phyloP scores from a whole-genome alignment of 129 eudicot genomes.

The Kitagawia praeruptora region DNA sequence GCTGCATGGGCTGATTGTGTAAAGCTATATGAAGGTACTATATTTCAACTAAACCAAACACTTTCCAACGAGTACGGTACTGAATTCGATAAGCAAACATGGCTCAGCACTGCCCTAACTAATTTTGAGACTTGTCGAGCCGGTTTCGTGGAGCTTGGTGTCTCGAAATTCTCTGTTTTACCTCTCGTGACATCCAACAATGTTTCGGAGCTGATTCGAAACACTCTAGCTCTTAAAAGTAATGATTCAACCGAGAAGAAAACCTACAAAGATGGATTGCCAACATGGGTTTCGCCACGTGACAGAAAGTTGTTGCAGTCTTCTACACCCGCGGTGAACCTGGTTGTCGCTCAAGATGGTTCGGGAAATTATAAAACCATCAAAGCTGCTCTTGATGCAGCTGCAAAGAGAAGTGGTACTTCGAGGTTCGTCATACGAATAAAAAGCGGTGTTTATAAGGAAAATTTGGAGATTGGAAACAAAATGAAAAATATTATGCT shows the following conservation, averaged over 20 bases:
- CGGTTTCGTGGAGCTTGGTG: not conserved
- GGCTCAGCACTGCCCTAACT: constrained; percentile 7
- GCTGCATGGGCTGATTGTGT: constrained; percentile 5
- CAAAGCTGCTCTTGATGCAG: constrained; percentile 1
- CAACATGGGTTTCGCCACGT: not conserved
- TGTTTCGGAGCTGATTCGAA: not conserved
- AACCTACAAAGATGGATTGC: constrained; percentile 1
- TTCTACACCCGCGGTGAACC: not conserved
- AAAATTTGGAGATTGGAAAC: not conserved
- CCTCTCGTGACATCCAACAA: not conserved
- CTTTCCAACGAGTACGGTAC: not conserved
- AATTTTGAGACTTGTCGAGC: not conserved
- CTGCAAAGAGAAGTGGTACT: not conserved
- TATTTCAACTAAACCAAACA: constrained; percentile 5
- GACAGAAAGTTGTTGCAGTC: constrained; percentile 9
- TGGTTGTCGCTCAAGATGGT: constrained; percentile 4
- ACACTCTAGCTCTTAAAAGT: not conserved
- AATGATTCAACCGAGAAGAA: not conserved
- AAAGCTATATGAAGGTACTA: not conserved
- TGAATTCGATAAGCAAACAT: constrained; percentile 2
- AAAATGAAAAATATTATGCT: constrained; percentile 5
- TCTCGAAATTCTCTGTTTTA: not conserved
- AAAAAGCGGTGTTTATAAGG: not conserved
- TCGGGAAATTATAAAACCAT: constrained; percentile 7
- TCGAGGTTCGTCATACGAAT: not conserved